Conservation (phyloP, 805 yeast species). For the Candida qinlingensis region DNA sequence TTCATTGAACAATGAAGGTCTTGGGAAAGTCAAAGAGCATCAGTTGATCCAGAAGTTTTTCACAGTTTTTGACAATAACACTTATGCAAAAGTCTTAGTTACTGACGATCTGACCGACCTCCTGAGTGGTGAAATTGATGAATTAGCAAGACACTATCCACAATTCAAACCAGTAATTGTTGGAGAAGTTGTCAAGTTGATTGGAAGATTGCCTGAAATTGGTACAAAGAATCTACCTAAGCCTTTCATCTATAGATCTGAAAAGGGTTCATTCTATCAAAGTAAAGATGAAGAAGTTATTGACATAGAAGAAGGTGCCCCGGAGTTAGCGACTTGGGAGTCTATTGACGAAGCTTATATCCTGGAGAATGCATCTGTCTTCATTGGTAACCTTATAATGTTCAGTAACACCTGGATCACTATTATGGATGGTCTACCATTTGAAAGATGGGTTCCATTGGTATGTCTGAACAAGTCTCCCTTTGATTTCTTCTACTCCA, state of each 20-base stretch:
- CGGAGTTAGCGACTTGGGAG: slow-evolving; percentile 50
- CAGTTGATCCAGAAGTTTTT: slow-evolving; percentile 39
- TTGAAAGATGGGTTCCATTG: slow-evolving; percentile 42
- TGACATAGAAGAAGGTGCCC: slow-evolving; percentile 36
- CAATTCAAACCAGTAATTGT: slow-evolving; percentile 56
- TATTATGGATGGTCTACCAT: slow-evolving; percentile 28
- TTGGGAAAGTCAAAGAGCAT: slow-evolving; percentile 44
- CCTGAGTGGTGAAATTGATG: slow-evolving; percentile 70
- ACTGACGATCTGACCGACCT: slow-evolving; percentile 46
- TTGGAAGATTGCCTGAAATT: slow-evolving; percentile 37
- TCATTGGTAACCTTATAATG: slow-evolving; percentile 45
- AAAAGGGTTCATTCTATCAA: slow-evolving; percentile 36
- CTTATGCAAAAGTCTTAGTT: slow-evolving; percentile 49
- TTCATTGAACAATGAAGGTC: slow-evolving; percentile 70
- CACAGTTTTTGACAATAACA: slow-evolving; percentile 44
- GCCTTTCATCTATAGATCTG: slow-evolving; percentile 40
- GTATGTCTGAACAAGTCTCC: slow-evolving; percentile 51
- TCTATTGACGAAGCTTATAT: slow-evolving; percentile 37
- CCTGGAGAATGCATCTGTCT: slow-evolving; percentile 42
- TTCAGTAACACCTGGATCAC: slow-evolving; percentile 30
- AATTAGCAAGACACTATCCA: slow-evolving; percentile 78
- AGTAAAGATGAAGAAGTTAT: slow-evolving; percentile 36
- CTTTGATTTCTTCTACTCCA: slow-evolving; percentile 54
- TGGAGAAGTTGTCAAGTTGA: slow-evolving; percentile 39
- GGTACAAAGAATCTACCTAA: slow-evolving; percentile 33